Percentiles rank a stretch among this genome's conserved stretches.
Conservation (phyloP, 108 stramenopile species). For the Stephanodiscus minutulus region DNA sequence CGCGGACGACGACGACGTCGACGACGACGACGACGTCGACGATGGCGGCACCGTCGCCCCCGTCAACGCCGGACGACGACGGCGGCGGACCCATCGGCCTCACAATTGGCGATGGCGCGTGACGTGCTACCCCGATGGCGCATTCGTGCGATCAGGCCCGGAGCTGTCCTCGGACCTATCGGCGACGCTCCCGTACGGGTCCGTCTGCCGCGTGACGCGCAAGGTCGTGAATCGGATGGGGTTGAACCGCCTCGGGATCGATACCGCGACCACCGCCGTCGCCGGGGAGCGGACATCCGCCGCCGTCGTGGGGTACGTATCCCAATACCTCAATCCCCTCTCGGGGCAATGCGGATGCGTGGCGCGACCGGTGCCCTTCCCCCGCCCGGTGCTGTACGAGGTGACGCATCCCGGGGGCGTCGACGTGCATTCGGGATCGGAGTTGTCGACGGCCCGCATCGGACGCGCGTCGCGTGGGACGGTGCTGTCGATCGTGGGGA, state of each 20-base stretch:
- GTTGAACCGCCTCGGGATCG: slow-evolving; percentile 56
- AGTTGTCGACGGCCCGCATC: slow-evolving; percentile 71
- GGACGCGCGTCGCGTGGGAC: slow-evolving; percentile 55
- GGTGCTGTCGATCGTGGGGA: slow-evolving; percentile 59
- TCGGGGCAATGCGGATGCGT: slow-evolving; percentile 80
- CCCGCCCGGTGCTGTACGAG: slow-evolving; percentile 64
- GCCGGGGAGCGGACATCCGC: neutral
- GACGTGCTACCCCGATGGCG: slow-evolving; percentile 71
- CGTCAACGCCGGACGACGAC: no score
- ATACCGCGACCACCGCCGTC: neutral
- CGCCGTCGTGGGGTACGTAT: slow-evolving; percentile 72
- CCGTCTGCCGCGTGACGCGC: slow-evolving; percentile 61
- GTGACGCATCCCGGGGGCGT: slow-evolving; percentile 62
- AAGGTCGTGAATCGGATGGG: slow-evolving; percentile 79
- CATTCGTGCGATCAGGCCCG: slow-evolving; percentile 74
- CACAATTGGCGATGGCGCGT: slow-evolving; percentile 66
- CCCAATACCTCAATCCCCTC: slow-evolving; percentile 85
- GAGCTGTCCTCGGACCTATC: slow-evolving; percentile 69
- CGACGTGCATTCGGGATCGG: slow-evolving; percentile 69
- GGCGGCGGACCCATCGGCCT: neutral
- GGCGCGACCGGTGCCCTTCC: slow-evolving; percentile 69
- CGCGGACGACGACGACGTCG: neutral
- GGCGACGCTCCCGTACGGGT: slow-evolving; percentile 70
- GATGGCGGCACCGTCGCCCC: no score
- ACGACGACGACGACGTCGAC: no score